Conservation (phyloP, 345 rosid species). For the Acer campestre region DNA sequence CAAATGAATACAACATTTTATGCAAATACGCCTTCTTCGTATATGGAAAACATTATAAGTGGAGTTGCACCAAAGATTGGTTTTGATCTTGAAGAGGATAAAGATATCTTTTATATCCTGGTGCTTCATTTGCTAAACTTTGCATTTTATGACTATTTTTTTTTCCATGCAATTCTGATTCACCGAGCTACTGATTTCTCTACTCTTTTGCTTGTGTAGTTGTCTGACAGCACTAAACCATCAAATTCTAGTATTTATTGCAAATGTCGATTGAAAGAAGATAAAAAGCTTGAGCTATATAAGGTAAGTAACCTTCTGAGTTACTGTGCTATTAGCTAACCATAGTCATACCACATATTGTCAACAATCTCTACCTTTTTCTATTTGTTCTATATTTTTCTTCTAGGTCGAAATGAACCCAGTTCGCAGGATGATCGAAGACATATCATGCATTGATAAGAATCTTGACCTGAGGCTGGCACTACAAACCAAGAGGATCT, state of each 20-base stretch:
- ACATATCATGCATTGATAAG: constrained; percentile 59
- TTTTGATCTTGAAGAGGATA: constrained; percentile 35
- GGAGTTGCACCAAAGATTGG: constrained; percentile 42
- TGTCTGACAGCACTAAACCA: constrained; percentile 38
- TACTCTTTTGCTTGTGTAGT: constrained; percentile 31
- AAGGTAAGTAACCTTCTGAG: constrained; percentile 47
- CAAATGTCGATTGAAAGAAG: constrained; percentile 50
- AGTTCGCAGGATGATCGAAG: constrained; percentile 51
- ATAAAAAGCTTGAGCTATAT: constrained; percentile 48
- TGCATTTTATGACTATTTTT: not conserved
- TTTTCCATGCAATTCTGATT: not conserved
- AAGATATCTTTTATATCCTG: constrained; percentile 57
- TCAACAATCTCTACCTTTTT: too few species aligned
- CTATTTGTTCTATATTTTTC: constrained; percentile 1
- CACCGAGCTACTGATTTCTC: not conserved
- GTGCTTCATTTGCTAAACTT: constrained; percentile 27
- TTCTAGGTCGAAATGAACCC: constrained; percentile 46
- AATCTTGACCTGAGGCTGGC: constrained; percentile 69
- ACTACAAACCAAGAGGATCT: constrained; percentile 46
- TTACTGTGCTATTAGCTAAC: not conserved
- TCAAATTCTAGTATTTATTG: constrained; percentile 39
- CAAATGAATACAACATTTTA: constrained; percentile 35
- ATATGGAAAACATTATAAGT: constrained; percentile 33
- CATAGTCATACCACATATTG: too few species aligned
- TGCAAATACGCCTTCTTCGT: constrained; percentile 45